Conservation (phyloP, 805 yeast genomes). For the Saccharomycopsis sp. region DNA sequence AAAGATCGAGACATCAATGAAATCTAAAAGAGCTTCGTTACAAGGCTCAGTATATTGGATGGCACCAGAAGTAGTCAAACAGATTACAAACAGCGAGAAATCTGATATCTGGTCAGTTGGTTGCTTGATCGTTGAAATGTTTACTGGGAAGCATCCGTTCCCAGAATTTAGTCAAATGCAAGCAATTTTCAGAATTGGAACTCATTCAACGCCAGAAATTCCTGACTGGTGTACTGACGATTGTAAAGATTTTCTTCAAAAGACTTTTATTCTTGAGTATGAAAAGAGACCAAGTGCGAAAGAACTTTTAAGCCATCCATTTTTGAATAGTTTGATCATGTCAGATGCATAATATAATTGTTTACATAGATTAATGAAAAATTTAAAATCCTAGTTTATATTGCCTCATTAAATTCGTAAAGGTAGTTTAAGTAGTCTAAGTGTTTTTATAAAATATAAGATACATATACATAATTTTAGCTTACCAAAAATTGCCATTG, state of each 20-base stretch:
- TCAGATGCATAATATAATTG: constrained; percentile 12
- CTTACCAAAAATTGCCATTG: not conserved
- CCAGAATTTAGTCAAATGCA: constrained; percentile 95
- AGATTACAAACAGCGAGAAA: constrained; percentile 80
- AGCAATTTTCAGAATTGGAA: constrained; percentile 91
- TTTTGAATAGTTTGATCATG: constrained; percentile 30
- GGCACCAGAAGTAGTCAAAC: constrained; percentile 99
- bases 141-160: constrained; percentile 93
- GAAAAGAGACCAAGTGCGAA: constrained; percentile 67
- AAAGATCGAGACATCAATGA: constrained; percentile 26
- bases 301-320: constrained; percentile 59
- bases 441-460: too few relatives aligned
- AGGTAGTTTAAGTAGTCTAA: too few relatives aligned
- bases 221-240: constrained; percentile 65
- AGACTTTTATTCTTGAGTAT: constrained; percentile 72
- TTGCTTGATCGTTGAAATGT: constrained; percentile 89
- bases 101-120: constrained; percentile 99
- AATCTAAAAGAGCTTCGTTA: constrained; percentile 38
- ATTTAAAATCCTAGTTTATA: too few relatives aligned
- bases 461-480: too few relatives aligned
- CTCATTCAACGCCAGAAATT: constrained; percentile 69
- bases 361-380: too few relatives aligned
- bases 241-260: constrained; percentile 55
- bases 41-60: constrained; percentile 95
- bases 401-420: too few relatives aligned